A percentile compares a stretch with the other conserved stretches of the same genome.
phyloP scores from a whole-genome alignment of 2,329 filamentous ascomycete genomes.

The Penicillium sclerotigenum region DNA sequence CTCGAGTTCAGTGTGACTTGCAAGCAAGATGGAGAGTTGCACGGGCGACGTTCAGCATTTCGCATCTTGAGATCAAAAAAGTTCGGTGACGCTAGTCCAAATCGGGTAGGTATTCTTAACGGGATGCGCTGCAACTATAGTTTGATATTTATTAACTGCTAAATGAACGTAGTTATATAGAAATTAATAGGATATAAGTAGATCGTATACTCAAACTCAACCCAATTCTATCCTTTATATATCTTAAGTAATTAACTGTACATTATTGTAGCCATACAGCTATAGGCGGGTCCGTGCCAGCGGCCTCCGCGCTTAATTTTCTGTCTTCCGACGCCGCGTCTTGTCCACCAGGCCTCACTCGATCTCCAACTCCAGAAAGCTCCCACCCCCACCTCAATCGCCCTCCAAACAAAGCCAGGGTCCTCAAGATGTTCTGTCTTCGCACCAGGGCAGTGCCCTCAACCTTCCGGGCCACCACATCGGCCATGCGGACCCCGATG shows the following conservation, averaged over 20 bases:
- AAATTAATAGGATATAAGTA: background rate
- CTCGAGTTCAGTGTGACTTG: background rate
- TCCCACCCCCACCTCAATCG: background rate
- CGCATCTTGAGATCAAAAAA: slow-evolving; percentile 22
- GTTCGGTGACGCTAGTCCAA: slow-evolving; percentile 23
- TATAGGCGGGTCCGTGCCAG: slow-evolving; percentile 30
- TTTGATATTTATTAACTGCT: slow-evolving; percentile 1
- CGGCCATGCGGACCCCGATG: slow-evolving; percentile 22
- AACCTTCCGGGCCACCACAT: slow-evolving; percentile 24
- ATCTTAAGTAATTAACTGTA: background rate
- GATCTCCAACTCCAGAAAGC: slow-evolving; percentile 1
- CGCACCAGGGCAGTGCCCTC: slow-evolving; percentile 33
- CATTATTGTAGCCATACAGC: background rate
- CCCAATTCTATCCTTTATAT: background rate
- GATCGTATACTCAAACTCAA: background rate
- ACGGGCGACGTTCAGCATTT: slow-evolving; percentile 3
- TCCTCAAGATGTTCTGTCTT: slow-evolving; percentile 33
- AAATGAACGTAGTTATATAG: background rate
- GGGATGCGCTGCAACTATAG: background rate
- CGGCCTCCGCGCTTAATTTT: slow-evolving; percentile 35
- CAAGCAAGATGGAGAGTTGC: background rate
- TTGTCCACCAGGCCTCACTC: slow-evolving; percentile 11
- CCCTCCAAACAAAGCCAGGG: background rate
- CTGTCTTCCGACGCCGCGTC: slow-evolving; percentile 25
- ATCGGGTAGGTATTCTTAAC: slow-evolving; percentile 15